phyloP scores from a whole-genome alignment of 2,329 filamentous ascomycete genomes.

The Colletotrichum sp. region DNA sequence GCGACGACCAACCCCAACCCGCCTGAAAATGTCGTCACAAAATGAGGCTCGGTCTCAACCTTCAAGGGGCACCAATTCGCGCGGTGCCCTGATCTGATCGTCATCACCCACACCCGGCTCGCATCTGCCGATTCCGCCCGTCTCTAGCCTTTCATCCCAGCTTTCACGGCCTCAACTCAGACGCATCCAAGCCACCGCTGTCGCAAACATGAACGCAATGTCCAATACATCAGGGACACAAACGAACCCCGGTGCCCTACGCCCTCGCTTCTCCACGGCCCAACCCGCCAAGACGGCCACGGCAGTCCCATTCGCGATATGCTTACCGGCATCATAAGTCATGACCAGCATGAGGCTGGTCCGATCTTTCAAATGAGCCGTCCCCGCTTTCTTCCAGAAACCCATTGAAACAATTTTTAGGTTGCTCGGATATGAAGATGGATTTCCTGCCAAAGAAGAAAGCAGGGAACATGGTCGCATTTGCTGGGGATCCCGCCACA shows the following conservation, averaged over 20 bases:
- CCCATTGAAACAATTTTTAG: background rate
- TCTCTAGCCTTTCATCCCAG: background rate
- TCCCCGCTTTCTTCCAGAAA: conserved; percentile 1
- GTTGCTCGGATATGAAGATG: background rate
- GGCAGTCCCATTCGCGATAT: background rate
- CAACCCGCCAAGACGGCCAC: conserved; percentile 1
- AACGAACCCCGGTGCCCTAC: background rate
- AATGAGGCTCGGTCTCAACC: background rate
- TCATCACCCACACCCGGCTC: background rate
- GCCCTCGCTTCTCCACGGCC: background rate
- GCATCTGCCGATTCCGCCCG: background rate
- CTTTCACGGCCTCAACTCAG: background rate
- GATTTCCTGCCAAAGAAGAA: background rate
- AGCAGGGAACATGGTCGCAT: background rate
- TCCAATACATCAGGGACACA: background rate
- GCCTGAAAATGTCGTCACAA: background rate
- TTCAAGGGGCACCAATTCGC: background rate
- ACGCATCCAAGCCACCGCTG: background rate
- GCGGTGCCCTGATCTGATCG: background rate
- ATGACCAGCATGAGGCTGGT: conserved; percentile 3
- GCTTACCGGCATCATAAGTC: background rate
- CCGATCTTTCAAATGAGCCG: background rate
- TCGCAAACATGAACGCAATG: background rate
- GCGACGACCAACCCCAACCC: background rate
- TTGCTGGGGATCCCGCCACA: background rate